Evolutionary conservation across 495 filamentous ascomycete genomes (phyloP).

Genomic region (Tuber indicum): DNA sequence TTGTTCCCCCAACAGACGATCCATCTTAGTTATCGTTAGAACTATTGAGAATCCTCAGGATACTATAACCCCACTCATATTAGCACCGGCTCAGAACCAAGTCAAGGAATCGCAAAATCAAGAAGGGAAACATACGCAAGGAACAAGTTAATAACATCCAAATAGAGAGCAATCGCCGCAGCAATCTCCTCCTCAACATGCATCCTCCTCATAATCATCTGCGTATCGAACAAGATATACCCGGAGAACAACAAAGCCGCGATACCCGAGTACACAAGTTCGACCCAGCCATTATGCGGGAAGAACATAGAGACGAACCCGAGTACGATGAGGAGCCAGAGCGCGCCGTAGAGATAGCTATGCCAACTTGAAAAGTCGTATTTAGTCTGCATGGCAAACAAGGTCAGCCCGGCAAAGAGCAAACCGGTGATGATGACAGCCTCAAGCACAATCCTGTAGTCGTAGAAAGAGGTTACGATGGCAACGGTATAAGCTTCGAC

Average conservation of each 20-base stretch:
- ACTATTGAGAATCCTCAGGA: slow-evolving; percentile 39
- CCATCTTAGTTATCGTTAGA: slow-evolving; percentile 32
- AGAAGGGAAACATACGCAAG: slow-evolving; percentile 49
- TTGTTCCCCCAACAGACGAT: background rate
- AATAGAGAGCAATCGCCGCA: slow-evolving; percentile 86
- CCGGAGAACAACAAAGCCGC: slow-evolving; percentile 81
- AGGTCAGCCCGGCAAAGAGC: slow-evolving; percentile 85
- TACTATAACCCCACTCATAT: slow-evolving; percentile 19
- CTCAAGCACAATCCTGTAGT: slow-evolving; percentile 73
- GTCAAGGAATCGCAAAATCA: background rate
- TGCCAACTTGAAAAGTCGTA: slow-evolving; percentile 98
- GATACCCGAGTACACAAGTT: slow-evolving; percentile 75
- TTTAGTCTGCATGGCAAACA: slow-evolving; percentile 95
- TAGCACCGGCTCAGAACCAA: slow-evolving; percentile 2
- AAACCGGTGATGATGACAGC: slow-evolving; percentile 84
- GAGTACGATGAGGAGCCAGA: slow-evolving; percentile 88
- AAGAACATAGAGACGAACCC: slow-evolving; percentile 85
- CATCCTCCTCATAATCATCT: slow-evolving; percentile 87
- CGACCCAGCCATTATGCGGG: slow-evolving; percentile 65
- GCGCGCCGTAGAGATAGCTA: slow-evolving; percentile 82
- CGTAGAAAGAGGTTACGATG: slow-evolving; percentile 83
- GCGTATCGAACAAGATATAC: slow-evolving; percentile 94
- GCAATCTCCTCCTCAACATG: slow-evolving; percentile 99
- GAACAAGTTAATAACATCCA: slow-evolving; percentile 97
- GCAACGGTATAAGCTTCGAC: slow-evolving; percentile 90